A percentile compares a stretch with the other conserved stretches of the same genome.
Conservation (phyloP, 352 stramenopile species). For the Phytophthora hybrid region DNA sequence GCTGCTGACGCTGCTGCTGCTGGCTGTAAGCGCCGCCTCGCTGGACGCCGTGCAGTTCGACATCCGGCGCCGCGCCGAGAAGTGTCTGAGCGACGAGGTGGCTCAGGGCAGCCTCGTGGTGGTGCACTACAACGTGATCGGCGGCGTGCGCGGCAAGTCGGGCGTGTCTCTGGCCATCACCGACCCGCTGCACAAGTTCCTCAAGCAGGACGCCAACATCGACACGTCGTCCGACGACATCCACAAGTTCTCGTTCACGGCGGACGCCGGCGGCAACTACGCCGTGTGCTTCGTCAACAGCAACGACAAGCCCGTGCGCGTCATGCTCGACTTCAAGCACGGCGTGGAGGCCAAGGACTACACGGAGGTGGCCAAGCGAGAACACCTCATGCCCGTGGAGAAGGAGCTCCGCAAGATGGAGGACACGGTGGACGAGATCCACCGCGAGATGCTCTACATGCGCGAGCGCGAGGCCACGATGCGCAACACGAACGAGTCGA, state of each 20-base stretch:
- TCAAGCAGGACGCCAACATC: slow-evolving; percentile 88
- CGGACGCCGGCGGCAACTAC: slow-evolving; percentile 72
- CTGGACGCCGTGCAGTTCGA: slow-evolving; percentile 82
- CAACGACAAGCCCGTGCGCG: slow-evolving; percentile 74
- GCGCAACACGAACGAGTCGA: slow-evolving; percentile 92
- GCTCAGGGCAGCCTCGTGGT: slow-evolving; percentile 80
- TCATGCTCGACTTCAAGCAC: slow-evolving; percentile 91
- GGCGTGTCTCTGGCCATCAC: slow-evolving; percentile 77
- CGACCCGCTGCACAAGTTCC: slow-evolving; percentile 77
- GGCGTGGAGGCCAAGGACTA: slow-evolving; percentile 91
- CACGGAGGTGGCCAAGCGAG: slow-evolving; percentile 87
- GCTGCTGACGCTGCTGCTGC: slow-evolving; percentile 47
- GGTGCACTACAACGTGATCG: slow-evolving; percentile 86
- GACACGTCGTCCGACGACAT: slow-evolving; percentile 83
- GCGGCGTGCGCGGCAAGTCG: slow-evolving; percentile 67
- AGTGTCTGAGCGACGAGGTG: slow-evolving; percentile 89
- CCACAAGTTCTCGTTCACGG: slow-evolving; percentile 88
- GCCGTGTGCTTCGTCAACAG: slow-evolving; percentile 86
- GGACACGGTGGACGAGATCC: slow-evolving; percentile 90
- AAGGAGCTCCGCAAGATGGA: slow-evolving; percentile 92
- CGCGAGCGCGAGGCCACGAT: slow-evolving; percentile 85
- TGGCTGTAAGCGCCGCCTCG: slow-evolving; percentile 32
- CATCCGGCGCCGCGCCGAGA: slow-evolving; percentile 68
- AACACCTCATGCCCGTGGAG: slow-evolving; percentile 91
- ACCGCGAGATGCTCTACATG: slow-evolving; percentile 93